Percentiles rank a stretch among this genome's conserved stretches.
phyloP scores from a whole-genome alignment of 2,329 filamentous ascomycete species.

The Delphinella strobiligena region DNA sequence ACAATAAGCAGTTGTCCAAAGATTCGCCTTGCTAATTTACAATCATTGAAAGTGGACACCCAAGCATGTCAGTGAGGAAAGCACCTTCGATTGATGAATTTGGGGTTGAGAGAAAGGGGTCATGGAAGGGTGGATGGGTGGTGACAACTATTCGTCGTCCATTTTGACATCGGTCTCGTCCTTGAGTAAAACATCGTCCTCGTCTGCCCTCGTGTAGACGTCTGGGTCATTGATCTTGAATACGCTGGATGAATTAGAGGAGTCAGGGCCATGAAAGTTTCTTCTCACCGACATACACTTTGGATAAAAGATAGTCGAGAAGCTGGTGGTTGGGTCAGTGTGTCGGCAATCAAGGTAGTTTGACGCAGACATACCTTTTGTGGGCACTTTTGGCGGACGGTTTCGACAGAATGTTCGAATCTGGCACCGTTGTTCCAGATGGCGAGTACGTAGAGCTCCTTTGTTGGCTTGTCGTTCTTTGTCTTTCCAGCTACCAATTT shows the following conservation, averaged over 20 bases:
- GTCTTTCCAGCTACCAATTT: constrained; percentile 29
- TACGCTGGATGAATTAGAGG: background rate
- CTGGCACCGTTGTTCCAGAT: constrained; percentile 64
- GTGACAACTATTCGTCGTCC: too few relatives aligned
- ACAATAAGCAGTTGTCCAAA: background rate
- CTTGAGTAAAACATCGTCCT: too few relatives aligned
- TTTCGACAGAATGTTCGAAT: constrained; percentile 57
- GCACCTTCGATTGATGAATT: too few relatives aligned
- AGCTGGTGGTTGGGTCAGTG: background rate
- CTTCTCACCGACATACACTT: background rate
- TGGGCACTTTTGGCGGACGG: constrained; percentile 64
- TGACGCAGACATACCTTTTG: constrained; percentile 55
- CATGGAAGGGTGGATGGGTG: too few relatives aligned
- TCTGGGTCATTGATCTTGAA: background rate
- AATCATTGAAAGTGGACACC: background rate
- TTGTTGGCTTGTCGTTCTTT: constrained; percentile 20
- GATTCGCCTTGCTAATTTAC: background rate
- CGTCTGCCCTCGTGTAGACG: too few relatives aligned
- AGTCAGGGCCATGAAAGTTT: background rate
- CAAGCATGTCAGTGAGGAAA: too few relatives aligned
- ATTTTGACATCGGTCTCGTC: too few relatives aligned
- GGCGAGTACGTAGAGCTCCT: constrained; percentile 53
- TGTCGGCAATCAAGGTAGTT: background rate
- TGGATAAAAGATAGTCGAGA: constrained; percentile 1
- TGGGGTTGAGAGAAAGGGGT: too few relatives aligned